phyloP scores from a whole-genome alignment of 257 asterid species.

The Paulownia fortunei region DNA sequence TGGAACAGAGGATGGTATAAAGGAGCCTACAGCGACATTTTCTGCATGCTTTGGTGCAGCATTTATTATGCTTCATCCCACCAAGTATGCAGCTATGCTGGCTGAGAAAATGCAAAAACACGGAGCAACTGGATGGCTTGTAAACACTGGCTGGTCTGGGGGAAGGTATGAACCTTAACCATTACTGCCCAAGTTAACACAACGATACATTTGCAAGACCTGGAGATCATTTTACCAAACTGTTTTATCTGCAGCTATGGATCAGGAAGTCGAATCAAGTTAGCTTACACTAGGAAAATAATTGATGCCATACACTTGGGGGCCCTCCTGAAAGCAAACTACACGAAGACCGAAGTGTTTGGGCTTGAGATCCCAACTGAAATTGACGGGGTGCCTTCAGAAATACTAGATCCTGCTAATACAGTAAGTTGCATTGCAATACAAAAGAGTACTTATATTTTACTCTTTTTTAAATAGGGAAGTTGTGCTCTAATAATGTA shows the following conservation, averaged over 20 bases:
- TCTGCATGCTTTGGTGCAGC: conserved; percentile 99
- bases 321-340: conserved; percentile 60
- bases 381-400: conserved; percentile 81
- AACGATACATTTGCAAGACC: neutral
- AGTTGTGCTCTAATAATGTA: neutral
- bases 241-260: conserved; percentile 63
- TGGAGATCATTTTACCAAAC: neutral
- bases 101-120: conserved; percentile 88
- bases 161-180: conserved; percentile 65
- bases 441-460: neutral
- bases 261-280: conserved; percentile 76
- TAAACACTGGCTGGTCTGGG: conserved; percentile 95
- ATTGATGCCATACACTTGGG: conserved; percentile 91
- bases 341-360: conserved; percentile 69
- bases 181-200: neutral
- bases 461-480: neutral
- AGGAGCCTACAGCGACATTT: conserved; percentile 93
- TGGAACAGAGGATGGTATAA: conserved; percentile 96
- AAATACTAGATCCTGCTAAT: conserved; percentile 77
- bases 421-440: conserved; percentile 57
- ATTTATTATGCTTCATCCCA: conserved; percentile 91
- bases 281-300: conserved; percentile 88
- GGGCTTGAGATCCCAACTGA: conserved; percentile 80
- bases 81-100: conserved; percentile 88
- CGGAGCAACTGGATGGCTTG: conserved; percentile 95